Evolutionary conservation across 345 rosid species (phyloP), one percentile per base, ranked within the genome.

Genomic region (Populus simonii): DNA sequence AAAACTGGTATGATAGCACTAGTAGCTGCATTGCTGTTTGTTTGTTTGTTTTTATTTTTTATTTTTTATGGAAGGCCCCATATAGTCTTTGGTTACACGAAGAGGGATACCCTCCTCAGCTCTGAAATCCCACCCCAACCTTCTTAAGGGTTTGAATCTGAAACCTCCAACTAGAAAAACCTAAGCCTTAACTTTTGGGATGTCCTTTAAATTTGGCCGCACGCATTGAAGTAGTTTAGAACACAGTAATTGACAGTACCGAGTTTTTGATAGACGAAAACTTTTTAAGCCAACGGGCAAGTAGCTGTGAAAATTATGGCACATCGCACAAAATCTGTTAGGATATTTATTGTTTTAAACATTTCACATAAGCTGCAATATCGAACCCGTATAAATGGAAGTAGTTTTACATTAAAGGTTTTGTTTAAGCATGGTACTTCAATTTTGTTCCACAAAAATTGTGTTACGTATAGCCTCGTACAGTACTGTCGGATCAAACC

Each of bases 351-450:
- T 71, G 80, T 41, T 39, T 73, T 53, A 74, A 70, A 47, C 80
- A 63, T 53, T 62, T 73, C 39, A 38, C 11, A 41, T n/a, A 51
- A 74, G 62, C 13, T 20, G 62, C 25, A 33, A 23, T 70, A 76
- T 67, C 86, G 38, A 62, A 41, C 45, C 45, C 81, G 79, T 41
- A 51, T 76, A 70, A 83, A 80, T 70, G 72, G 68, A 80, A 69
- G 45, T 55, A 55, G 72, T 70, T 76, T 67, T 74, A 38, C 62
- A 65, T 81, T 79, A 25, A 68, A 25, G 36, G n/a, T 23, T 59
- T 71, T 55, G 66, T 68, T 71, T 78, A 53, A 35, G 71, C 69
- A 67, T 76, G 43, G 15, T 29, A n/a, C 45, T 20, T 53, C 70
- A 31, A 3, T 72, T 53, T 74, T 43, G 10, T 2, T 33, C 7